A percentile compares a stretch with the other conserved stretches of the same genome.
phyloP scores from a whole-genome alignment of 2,329 filamentous ascomycete species.

The Salinomyces thailandicus region DNA sequence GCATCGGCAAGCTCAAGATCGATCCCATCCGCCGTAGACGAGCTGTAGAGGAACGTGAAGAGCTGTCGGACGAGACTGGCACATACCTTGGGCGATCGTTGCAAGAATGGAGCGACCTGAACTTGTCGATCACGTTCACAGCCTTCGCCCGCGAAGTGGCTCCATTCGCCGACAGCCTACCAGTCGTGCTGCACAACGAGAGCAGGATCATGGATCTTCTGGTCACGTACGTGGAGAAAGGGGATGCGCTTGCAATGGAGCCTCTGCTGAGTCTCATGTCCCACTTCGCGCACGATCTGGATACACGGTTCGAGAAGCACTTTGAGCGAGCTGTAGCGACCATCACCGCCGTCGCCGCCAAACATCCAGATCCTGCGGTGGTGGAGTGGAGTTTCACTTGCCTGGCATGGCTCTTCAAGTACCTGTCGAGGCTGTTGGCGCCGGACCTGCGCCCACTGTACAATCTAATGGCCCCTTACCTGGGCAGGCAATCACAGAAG shows the following conservation, averaged over 20 bases:
- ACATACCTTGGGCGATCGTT: slow-evolving; percentile 79
- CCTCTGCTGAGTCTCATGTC: slow-evolving; percentile 79
- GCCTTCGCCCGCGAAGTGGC: slow-evolving; percentile 64
- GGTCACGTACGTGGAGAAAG: slow-evolving; percentile 62
- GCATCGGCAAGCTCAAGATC: slow-evolving; percentile 84
- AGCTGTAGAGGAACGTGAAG: slow-evolving; percentile 47
- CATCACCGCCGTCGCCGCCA: slow-evolving; percentile 67
- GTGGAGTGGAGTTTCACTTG: slow-evolving; percentile 96
- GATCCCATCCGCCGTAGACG: slow-evolving; percentile 86
- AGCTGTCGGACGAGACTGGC: slow-evolving; percentile 68
- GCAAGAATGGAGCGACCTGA: slow-evolving; percentile 84
- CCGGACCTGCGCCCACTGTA: slow-evolving; percentile 78
- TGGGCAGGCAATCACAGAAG: slow-evolving; percentile 74
- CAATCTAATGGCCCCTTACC: slow-evolving; percentile 68
- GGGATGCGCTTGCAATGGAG: slow-evolving; percentile 72
- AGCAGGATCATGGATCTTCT: slow-evolving; percentile 72
- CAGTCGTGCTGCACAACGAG: slow-evolving; percentile 86
- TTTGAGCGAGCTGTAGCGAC: slow-evolving; percentile 66
- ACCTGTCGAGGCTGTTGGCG: slow-evolving; percentile 76
- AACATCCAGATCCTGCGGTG: slow-evolving; percentile 62
- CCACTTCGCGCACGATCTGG: slow-evolving; percentile 89
- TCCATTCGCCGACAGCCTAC: slow-evolving; percentile 76
- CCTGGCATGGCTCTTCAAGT: slow-evolving; percentile 94
- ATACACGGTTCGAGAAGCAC: slow-evolving; percentile 75
- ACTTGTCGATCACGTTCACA: slow-evolving; percentile 72